Evolutionary conservation across 2,329 filamentous ascomycete genomes (phyloP).

Genomic region (Ustulina deusta): DNA sequence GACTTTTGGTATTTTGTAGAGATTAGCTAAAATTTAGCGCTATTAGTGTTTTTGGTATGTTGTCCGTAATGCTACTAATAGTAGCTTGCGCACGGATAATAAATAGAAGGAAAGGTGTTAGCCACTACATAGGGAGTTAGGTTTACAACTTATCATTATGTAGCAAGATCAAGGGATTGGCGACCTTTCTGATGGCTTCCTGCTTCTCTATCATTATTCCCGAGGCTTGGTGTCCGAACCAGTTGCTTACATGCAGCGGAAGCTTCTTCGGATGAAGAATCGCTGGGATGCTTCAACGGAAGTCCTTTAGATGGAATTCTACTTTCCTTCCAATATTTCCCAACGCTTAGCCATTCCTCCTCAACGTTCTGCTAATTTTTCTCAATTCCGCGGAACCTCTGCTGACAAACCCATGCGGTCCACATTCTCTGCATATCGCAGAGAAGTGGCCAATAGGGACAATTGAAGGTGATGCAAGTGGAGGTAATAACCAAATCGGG

Average conservation of each 20-base stretch:
- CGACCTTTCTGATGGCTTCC: constrained; percentile 27
- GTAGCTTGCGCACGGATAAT: background rate
- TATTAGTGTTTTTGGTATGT: too few species aligned
- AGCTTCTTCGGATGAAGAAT: constrained; percentile 5
- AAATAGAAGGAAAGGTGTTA: constrained; percentile 5
- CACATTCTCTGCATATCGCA: background rate
- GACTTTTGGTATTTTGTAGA: too few species aligned
- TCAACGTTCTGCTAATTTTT: constrained; percentile 3
- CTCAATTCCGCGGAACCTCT: constrained; percentile 33
- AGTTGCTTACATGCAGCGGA: background rate
- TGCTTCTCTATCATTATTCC: background rate
- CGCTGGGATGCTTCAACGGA: constrained; percentile 1
- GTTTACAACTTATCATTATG: background rate
- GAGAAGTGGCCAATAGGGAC: background rate
- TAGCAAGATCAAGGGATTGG: background rate
- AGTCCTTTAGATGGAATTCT: background rate
- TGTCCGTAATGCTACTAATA: too few species aligned
- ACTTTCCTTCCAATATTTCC: background rate
- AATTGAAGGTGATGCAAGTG: constrained; percentile 1
- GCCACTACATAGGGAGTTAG: background rate
- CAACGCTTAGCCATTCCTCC: background rate
- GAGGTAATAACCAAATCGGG: constrained; percentile 3
- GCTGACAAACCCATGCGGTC: constrained; percentile 28
- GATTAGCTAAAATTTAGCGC: too few species aligned
- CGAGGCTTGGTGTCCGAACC: too few species aligned